Percentiles rank a stretch among this genome's conserved stretches.
These are phyloP conservation scores for Bombardia bombarda DNA, from an alignment of 495 filamentous ascomycete genomes.

Conservation along the genomic window DNA sequence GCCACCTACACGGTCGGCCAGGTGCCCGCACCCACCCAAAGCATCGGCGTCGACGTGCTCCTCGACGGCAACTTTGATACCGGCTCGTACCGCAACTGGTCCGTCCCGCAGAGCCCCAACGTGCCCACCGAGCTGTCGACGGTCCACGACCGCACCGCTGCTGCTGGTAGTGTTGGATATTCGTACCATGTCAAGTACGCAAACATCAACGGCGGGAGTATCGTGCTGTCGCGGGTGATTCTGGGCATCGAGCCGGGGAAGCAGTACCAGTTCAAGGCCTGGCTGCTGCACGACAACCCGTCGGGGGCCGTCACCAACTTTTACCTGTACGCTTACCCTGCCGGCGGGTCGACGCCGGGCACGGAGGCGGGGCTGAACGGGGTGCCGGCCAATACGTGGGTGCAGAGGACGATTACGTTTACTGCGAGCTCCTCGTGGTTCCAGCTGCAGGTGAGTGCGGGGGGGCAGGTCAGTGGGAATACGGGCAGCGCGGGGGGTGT, in stretches of 20 bases:
- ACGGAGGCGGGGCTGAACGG: neutral
- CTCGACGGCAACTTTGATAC: conserved; percentile 3
- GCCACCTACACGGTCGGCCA: neutral
- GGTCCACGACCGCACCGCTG: neutral
- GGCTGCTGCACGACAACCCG: neutral
- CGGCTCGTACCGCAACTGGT: conserved; percentile 3
- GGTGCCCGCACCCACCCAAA: neutral
- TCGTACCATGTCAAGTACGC: neutral
- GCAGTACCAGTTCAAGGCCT: neutral
- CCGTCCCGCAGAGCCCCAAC: neutral
- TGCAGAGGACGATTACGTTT: neutral
- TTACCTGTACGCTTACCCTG: neutral
- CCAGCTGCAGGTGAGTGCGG: neutral
- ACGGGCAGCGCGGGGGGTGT: neutral
- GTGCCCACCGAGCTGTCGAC: conserved; percentile 1
- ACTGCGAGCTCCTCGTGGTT: neutral
- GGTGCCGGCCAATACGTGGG: neutral
- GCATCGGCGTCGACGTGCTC: conserved; percentile 3
- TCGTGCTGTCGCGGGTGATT: neutral
- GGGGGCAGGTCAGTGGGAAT: neutral
- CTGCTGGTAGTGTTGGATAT: too few relatives aligned
- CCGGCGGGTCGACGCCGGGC: neutral
- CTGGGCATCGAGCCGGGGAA: neutral
- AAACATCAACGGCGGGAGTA: conserved; percentile 1
- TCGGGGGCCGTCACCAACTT: neutral